Evolutionary conservation across 2,329 filamentous ascomycete genomes (phyloP), one percentile per base, ranked within the genome.

Genomic region (Trichoderma harzianum): DNA sequence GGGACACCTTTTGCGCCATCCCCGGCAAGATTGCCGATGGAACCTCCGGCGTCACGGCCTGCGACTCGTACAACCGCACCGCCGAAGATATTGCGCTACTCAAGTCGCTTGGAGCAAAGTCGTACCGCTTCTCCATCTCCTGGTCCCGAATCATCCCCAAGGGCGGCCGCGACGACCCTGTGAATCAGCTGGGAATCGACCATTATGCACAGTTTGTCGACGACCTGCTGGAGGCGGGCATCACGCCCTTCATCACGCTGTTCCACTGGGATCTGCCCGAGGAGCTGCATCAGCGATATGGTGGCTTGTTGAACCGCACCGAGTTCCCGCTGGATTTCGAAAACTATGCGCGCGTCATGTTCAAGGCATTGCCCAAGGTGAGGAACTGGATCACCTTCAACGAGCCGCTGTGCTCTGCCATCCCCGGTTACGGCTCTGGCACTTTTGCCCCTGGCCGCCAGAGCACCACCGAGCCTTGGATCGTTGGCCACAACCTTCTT

Each of bases 371-470:
- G 63, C 88, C 90, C 69, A 91, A 91, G 81, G 93, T 94, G 78
- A 93, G 94, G 84, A 87, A 93, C 82, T 97, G 94, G 94, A 93
- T 95, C 80, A 96, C 93, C 30, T 94, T 95, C 84, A 96, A 96
- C 80, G 93, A 97, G 84, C 94, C 94, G 4, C 96, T 92, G 90
- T 97, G 93, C 83, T 93, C 90, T 74, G 89, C 91, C 67, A 91
- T 96, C 73, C 86, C 96, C 55, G 93, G 93, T 43, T 96, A 95
- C 82, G 92, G 87, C 78, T 89, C 88, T 55, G 94, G 94, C 32
- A 84, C 89, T 74, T 94, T 95, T 79, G 94, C 94, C 12, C 94
- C 94, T 1, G 94, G 94, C n/a, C 91, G 89, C 78, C 91, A 96
- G 82, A 89, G 93, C 74, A 86, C 79, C 73, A 91, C 88, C 57